Evolutionary conservation across 2,329 filamentous ascomycete genomes (phyloP), one percentile per base, ranked within the genome.

Genomic region (Hypoxylon sp.): DNA sequence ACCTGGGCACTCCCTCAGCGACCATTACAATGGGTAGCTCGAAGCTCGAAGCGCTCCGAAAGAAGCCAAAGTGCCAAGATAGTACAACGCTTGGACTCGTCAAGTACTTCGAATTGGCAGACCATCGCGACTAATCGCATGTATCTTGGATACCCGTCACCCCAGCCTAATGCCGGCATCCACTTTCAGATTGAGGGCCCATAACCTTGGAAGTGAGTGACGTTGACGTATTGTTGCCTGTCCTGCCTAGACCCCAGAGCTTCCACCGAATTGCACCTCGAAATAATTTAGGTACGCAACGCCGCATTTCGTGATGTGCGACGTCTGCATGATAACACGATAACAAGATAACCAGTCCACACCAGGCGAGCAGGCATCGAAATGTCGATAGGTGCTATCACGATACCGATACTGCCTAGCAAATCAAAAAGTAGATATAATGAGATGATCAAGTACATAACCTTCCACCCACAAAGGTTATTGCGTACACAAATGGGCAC

Each of bases 221-320:
- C 73, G 73, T 75, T 74, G 71, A 72, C 71, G 71, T 73, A 68
- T 70, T 66, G 73, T 67, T 75, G 73, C 73, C 73, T 74, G 65
- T 19, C 37, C 52, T 26, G 19, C 22, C n/a, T 28, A 13, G 54
- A 49, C 41, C 30, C 65, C 58, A 65, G 50, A 61, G 58, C 58
- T 59, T 28, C 50, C 22, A 56, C 57, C 61, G 62, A 65, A 65
- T 32, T 26, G 32, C 32, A 34, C 32, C 11, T 13, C 32, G 2
- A 34, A 34, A 34, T 15, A 34, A 28, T 28, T 10, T 4, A 26
- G 24, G 7, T 13, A 34, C 44, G 11, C 44, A 17, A 47, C 44
- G 62, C 62, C 62, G 62, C 62, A 65, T 65, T 65, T 62, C 30
- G 3, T 56, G 52, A 58, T 54, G 57, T 50, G 43, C 56, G 28